phyloP scores from a whole-genome alignment of 805 yeast genomes.

The Sugiyamaella chiloensis region DNA sequence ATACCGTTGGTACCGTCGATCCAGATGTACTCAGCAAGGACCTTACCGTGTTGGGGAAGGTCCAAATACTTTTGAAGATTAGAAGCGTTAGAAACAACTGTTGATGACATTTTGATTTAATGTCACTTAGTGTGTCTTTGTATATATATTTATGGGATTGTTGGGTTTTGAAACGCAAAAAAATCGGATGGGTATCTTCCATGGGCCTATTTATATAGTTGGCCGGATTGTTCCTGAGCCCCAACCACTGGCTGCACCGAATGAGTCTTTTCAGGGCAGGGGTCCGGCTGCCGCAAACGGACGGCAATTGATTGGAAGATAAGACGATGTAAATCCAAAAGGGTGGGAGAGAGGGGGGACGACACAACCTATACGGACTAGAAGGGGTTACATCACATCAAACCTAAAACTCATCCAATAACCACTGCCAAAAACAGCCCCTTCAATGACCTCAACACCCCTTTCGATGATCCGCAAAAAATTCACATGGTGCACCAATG shows the following conservation, averaged over 20 bases:
- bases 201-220: constrained; percentile 5
- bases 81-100: constrained; percentile 52
- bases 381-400: too few relatives aligned
- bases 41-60: constrained; percentile 78
- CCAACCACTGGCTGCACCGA: constrained; percentile 5
- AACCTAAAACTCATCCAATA: too few relatives aligned
- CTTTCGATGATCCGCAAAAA: too few relatives aligned
- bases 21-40: constrained; percentile 98
- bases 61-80: constrained; percentile 79
- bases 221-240: neutral
- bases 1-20: constrained; percentile 87
- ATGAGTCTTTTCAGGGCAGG: constrained; percentile 10
- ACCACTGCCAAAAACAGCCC: too few relatives aligned
- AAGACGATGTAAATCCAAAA: too few relatives aligned
- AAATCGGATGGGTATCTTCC: neutral
- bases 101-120: constrained; percentile 16
- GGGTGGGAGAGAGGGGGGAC: too few relatives aligned
- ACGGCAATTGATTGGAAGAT: constrained; percentile 1
- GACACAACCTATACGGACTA: too few relatives aligned
- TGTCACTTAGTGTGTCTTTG: neutral
- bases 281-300: neutral
- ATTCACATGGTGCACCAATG: too few relatives aligned
- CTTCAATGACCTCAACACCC: too few relatives aligned
- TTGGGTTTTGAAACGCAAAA: constrained; percentile 34
- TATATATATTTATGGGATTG: too few relatives aligned